phyloP scores from a whole-genome alignment of 139 green algal species.

The Chlorella sp. region DNA sequence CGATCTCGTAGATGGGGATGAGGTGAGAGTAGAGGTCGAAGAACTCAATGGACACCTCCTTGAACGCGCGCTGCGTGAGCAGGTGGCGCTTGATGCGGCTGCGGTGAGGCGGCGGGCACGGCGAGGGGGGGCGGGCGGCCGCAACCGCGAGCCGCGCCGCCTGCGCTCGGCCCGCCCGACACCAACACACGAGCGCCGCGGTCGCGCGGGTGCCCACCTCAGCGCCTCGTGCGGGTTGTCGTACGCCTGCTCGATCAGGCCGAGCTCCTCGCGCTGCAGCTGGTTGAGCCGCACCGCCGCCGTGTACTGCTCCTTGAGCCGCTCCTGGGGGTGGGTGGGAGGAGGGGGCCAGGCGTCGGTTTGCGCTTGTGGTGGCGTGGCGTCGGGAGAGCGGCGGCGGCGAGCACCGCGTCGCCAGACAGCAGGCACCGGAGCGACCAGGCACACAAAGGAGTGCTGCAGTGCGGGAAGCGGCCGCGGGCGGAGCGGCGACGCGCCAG shows the following conservation, averaged over 20 bases:
- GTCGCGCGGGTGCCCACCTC: too few species aligned
- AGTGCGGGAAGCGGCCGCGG: too few species aligned
- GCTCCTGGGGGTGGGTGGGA: constrained; percentile 70
- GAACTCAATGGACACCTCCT: constrained; percentile 90
- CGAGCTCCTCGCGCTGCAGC: constrained; percentile 97
- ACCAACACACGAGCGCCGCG: too few species aligned
- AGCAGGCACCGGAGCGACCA: background rate
- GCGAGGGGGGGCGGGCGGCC: too few species aligned
- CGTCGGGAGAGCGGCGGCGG: too few species aligned
- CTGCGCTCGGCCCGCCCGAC: too few species aligned
- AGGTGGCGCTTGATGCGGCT: constrained; percentile 99
- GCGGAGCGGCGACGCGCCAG: too few species aligned
- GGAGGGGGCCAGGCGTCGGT: background rate
- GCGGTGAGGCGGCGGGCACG: too few species aligned
- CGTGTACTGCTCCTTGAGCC: constrained; percentile 99
- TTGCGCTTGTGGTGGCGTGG: too few species aligned
- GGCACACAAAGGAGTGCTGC: too few species aligned
- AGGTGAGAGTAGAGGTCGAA: constrained; percentile 98
- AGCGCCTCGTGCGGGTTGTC: constrained; percentile 99
- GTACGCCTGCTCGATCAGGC: constrained; percentile 99
- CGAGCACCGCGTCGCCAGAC: too few species aligned
- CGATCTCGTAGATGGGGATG: constrained; percentile 98
- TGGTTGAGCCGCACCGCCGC: constrained; percentile 94
- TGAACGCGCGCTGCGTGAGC: constrained; percentile 97
- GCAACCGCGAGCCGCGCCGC: too few species aligned